Conservation (phyloP, 768 basidiomycete species). For the Gyrodon lividus region DNA sequence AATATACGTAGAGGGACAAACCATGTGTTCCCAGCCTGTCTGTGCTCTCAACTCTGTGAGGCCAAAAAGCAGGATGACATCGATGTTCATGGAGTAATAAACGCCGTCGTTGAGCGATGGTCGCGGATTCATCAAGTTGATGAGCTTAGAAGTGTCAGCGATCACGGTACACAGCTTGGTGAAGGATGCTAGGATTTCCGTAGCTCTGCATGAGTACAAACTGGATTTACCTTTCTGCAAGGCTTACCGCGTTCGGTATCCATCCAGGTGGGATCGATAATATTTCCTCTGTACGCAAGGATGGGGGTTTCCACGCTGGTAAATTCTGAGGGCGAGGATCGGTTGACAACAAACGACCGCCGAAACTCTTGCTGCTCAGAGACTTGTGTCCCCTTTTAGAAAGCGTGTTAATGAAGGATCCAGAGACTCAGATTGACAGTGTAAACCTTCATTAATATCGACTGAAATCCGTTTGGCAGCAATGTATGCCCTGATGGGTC, state of each 20-base stretch:
- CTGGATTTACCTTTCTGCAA: too few relatives aligned
- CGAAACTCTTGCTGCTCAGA: constrained; percentile 22
- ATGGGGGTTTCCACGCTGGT: background rate
- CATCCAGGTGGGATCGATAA: constrained; percentile 6
- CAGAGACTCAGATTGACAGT: too few relatives aligned
- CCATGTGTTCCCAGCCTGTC: constrained; percentile 39
- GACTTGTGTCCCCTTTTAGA: constrained; percentile 14
- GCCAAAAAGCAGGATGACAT: constrained; percentile 41
- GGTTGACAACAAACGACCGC: background rate
- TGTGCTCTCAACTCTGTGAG: constrained; percentile 46
- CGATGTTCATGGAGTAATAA: constrained; percentile 23
- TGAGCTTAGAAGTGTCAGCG: constrained; percentile 13
- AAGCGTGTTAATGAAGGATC: background rate
- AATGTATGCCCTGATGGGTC: constrained; percentile 25
- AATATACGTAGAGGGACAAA: background rate
- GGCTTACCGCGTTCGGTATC: constrained; percentile 15
- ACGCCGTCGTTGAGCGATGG: background rate
- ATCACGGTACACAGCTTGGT: background rate
- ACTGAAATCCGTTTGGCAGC: constrained; percentile 35
- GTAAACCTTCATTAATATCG: constrained; percentile 36
- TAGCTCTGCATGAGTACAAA: too few relatives aligned
- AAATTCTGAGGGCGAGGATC: background rate
- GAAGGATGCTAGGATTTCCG: constrained; percentile 3
- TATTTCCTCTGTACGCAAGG: constrained; percentile 18
- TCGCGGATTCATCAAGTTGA: background rate